phyloP scores from a whole-genome alignment of 1,284 basidiomycete genomes.

The Erythrobasidium hasegawianum region DNA sequence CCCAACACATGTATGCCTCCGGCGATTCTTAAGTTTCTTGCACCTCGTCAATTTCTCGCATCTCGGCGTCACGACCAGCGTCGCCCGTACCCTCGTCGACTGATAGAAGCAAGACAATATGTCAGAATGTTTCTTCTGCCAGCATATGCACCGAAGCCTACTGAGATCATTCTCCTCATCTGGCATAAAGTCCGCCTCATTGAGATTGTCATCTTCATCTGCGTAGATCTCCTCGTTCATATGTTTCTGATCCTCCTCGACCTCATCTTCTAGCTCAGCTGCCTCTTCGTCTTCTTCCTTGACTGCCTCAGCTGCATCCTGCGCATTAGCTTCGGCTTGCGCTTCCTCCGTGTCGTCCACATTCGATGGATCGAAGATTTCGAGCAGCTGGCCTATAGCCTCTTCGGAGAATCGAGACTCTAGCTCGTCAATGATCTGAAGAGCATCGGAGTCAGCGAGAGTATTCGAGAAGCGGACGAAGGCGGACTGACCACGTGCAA shows the following conservation, averaged over 20 bases:
- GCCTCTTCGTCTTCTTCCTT: constrained; percentile 1
- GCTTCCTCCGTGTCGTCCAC: background rate
- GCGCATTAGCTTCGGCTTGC: background rate
- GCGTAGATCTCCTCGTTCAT: constrained; percentile 1
- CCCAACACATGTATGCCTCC: no score
- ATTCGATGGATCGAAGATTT: constrained; percentile 14
- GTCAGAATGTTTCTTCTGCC: background rate
- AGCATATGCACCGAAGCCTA: background rate
- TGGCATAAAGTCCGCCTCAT: constrained; percentile 19
- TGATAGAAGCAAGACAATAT: background rate
- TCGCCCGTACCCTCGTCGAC: constrained; percentile 29
- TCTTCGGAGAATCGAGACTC: constrained; percentile 25
- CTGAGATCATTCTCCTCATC: constrained; percentile 31
- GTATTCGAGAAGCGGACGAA: background rate
- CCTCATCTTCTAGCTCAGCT: background rate
- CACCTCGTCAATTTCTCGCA: constrained; percentile 32
- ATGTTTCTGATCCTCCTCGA: constrained; percentile 1
- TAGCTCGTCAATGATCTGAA: constrained; percentile 27
- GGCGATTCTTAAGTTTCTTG: constrained; percentile 11
- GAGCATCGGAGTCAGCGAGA: background rate
- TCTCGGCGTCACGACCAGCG: constrained; percentile 18
- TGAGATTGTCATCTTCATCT: constrained; percentile 20
- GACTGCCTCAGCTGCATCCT: background rate
- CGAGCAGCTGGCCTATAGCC: constrained; percentile 11
- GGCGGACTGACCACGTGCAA: constrained; percentile 13